Evolutionary conservation across 495 filamentous ascomycete species (phyloP), one percentile per base, ranked within the genome.

Genomic region (Penicillium antarcticum): DNA sequence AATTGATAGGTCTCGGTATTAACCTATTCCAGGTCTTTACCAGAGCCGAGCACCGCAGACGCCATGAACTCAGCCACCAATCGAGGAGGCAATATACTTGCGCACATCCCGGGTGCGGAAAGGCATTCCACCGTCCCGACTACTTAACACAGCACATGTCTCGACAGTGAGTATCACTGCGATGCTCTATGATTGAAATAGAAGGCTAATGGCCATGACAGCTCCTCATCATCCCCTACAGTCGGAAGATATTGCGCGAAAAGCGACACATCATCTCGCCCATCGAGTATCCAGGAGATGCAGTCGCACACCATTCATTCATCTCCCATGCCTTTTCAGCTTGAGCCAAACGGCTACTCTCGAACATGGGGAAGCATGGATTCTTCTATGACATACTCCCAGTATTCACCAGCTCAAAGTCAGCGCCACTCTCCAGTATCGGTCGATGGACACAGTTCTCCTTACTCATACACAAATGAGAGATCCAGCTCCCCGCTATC

Each of bases 31-130:
- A 87, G 85, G 83, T 86, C 19, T 90, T 89, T 60, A 92, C 89
- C 10, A 77, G 90, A 61, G 89, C 88, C 12, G 90, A 96, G 61
- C 90, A 96, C 70, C 56, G 56, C 10, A 26, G 59, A 32, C 45
- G 56, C 9, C 56, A 62, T 32, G 56, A 62, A 17, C 29, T 59
- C 26, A 53, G 52, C 13, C 56, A 62, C 23, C 49, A 51, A 13
- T 29, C 45, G 10, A 59, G 42, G 34, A 62, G 51, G 35, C 10
- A 34, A 12, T 52, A 59, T 14, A 16, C 26, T 12, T 62, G 56
- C 42, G 35, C 52, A 0, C 44, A 45, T 42, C 34, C 53, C 31
- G 56, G 54, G 3, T 62, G 56, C 19, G 18, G 26, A 17, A 58
- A 59, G 19, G 42, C 45, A n/a, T 62, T 59, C 33, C 56, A 62